Evolutionary conservation across 495 filamentous ascomycete genomes (phyloP).

Genomic region (Mytilinidion resinicola): DNA sequence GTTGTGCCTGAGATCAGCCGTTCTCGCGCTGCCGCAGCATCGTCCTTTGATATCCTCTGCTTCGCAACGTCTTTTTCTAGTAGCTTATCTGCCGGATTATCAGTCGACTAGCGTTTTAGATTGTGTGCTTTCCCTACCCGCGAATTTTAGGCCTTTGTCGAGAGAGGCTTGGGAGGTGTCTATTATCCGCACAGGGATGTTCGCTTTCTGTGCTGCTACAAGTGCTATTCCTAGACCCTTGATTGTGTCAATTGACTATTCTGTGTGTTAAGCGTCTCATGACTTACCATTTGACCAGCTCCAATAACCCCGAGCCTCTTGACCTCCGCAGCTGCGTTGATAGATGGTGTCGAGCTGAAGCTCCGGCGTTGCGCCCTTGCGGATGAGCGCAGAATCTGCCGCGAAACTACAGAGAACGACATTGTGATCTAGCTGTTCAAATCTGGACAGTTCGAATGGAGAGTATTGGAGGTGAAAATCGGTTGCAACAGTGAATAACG

Average conservation of each 20-base stretch:
- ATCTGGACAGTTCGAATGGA: too few species aligned
- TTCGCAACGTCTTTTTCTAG: constrained; percentile 89
- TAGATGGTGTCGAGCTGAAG: constrained; percentile 48
- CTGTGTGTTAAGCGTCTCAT: background rate
- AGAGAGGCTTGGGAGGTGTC: constrained; percentile 82
- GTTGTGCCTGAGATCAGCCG: constrained; percentile 64
- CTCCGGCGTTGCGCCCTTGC: constrained; percentile 34
- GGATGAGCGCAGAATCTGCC: constrained; percentile 16
- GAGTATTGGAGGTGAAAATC: background rate
- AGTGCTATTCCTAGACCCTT: constrained; percentile 95
- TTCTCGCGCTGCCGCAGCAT: constrained; percentile 62
- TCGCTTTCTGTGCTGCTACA: constrained; percentile 80
- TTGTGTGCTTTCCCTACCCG: constrained; percentile 28
- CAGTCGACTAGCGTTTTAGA: background rate
- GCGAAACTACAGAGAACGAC: constrained; percentile 16
- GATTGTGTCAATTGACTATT: constrained; percentile 25
- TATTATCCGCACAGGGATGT: constrained; percentile 78
- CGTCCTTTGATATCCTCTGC: constrained; percentile 67
- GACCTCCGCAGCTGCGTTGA: constrained; percentile 58
- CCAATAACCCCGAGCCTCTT: constrained; percentile 89
- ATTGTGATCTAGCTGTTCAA: constrained; percentile 3
- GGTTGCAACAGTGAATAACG: too few species aligned
- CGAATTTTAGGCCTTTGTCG: constrained; percentile 86
- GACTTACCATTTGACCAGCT: constrained; percentile 75
- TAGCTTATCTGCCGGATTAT: constrained; percentile 61